Conservation (phyloP, 2,329 filamentous ascomycete species). For the Colletotrichum incanum region DNA sequence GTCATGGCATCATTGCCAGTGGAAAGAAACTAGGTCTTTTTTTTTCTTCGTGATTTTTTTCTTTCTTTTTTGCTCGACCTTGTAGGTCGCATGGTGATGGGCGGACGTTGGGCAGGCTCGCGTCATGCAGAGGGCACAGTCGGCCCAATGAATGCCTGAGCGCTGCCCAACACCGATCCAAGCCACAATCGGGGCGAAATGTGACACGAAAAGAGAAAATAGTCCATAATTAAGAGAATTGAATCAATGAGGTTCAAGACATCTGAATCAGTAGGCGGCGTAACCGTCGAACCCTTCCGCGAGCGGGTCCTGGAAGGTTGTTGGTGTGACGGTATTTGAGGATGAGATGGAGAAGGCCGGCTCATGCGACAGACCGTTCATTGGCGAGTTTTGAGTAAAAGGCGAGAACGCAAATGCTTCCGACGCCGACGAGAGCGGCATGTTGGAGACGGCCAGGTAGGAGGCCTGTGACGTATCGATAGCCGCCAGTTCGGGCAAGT, state of each 20-base stretch:
- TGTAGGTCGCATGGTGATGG: constrained; percentile 26
- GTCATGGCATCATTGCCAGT: constrained; percentile 30
- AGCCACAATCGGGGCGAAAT: constrained; percentile 17
- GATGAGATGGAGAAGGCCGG: constrained; percentile 42
- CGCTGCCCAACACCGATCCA: constrained; percentile 27
- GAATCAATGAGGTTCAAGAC: constrained; percentile 14
- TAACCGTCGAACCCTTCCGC: constrained; percentile 33
- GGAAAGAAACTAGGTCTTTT: background rate
- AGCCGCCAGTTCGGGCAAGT: constrained; percentile 36
- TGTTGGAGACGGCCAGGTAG: constrained; percentile 33
- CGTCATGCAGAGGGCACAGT: constrained; percentile 23
- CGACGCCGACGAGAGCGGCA: constrained; percentile 39
- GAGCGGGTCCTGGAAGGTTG: constrained; percentile 35
- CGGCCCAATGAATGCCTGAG: constrained; percentile 39
- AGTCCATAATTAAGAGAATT: background rate
- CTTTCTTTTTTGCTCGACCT: constrained; percentile 22
- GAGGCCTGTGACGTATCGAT: constrained; percentile 37
- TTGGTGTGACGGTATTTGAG: constrained; percentile 41
- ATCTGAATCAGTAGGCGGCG: constrained; percentile 22
- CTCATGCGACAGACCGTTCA: constrained; percentile 40
- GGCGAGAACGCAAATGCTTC: constrained; percentile 39
- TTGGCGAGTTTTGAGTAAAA: constrained; percentile 35
- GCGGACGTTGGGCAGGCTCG: constrained; percentile 33
- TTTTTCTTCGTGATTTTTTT: constrained; percentile 10
- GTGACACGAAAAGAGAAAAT: constrained; percentile 21